Base-by-base conservation (phyloP, 352 stramenopile species). In the Phytophthora citricola region DNA sequence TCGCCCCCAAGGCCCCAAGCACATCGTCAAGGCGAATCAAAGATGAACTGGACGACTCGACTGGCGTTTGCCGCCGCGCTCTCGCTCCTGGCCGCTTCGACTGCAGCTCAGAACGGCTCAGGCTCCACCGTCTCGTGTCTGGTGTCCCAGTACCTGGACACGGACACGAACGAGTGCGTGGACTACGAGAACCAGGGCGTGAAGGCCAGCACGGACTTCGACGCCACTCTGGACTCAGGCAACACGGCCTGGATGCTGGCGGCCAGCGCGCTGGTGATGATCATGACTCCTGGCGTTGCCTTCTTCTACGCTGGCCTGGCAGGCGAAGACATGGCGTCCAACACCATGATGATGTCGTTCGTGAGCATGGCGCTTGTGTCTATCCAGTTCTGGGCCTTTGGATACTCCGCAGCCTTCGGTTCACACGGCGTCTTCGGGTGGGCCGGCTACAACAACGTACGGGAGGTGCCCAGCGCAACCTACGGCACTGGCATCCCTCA, bases 281-380 rank as follows among this genome's bases (percentile, higher is more conserved):
- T 72, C 45, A 72, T 72, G 63, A 71, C 63, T 1, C 63, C 63
- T 11, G 53, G 63, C 17, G 63, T 71, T 6, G 63, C 63, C 36
- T 72, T 72, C 68, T 95, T 94, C 74, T 95, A 95, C 73, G 87
- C 83, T 8, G 87, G 87, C 17, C 70, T 95, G 10, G 85, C 86
- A 0, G 82, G 85, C 17, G 78, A 89, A 54, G 81, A 90, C 55
- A 91, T 89, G 75, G 79, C 87, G 46, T 89, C 87, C 43, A 91
- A 90, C 71, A 93, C 83, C n/a, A 90, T 94, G 58, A 89, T 93
- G 69, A 90, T 92, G 80, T 92, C 79, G 15, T 93, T 92, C 58
- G 66, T 85, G 44, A 84, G 71, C 46, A 92, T 93, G 73, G 85
- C 83, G 10, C 52, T 94, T 24, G 79, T 94, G 49, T 92, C 86